Base-by-base conservation (phyloP, 2,329 filamentous ascomycete species). In the Aspergillus oerlinghausenensis region DNA sequence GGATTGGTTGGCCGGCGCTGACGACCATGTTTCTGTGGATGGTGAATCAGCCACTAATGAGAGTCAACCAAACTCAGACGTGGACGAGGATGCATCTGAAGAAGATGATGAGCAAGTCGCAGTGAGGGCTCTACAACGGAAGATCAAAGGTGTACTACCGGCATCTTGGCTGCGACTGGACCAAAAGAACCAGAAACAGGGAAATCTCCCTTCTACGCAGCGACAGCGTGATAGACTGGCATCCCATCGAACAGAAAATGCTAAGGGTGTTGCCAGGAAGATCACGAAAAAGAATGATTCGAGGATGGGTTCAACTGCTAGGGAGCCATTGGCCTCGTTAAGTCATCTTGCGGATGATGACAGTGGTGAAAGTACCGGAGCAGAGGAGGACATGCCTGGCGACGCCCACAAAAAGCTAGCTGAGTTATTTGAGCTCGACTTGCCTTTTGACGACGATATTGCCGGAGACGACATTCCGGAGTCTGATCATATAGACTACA, bases 131-230 rank as follows among this genome's bases (percentile, higher is more conserved):
- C 60, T 75, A 11, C 71, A 75, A 50, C 74, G 75, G 28, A 73
- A 63, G 51, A 79, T 79, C 11, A 75, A 75, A 57, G 79, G 79
- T 26, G 78, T 80, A 25, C 68, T 81, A 25, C 79, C 79, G 19
- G 79, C 79, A 5, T 80, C 79, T 25, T 80, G 76, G 74, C 59
- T 77, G 25, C 70, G 75, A 52, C 66, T 79, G 50, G 70, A 79
- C 60, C 67, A 70, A 50, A 70, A 72, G 56, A 67, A 68, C 38
- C 70, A 70, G n/a, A 64, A 58, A 57, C 64, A 63, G 28, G 63
- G 54, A 58, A 60, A 58, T 11, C 25, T 51, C 47, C 64, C 53
- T 54, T 50, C 51, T 19, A 59, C 53, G 2, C 64, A 66, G 19
- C 55, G 56, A 35, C 62, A 62, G 42, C 62, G 62, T n/a, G 65